These are phyloP conservation scores for Castanea crenata DNA, from an alignment of 306 rosid genomes.

Conservation along the genomic window DNA sequence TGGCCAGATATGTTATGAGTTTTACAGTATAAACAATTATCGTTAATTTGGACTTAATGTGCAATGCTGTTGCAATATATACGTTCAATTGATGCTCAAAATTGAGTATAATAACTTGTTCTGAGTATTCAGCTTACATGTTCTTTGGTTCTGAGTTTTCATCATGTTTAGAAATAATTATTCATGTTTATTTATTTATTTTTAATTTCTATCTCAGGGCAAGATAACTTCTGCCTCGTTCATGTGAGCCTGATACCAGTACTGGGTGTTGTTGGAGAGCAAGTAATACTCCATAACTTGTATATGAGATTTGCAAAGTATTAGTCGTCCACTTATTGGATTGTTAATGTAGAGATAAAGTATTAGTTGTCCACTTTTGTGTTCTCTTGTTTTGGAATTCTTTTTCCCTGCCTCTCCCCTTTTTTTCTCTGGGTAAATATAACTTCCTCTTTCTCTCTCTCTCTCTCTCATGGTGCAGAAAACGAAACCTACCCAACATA, in stretches of 20 bases:
- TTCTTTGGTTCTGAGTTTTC: neutral
- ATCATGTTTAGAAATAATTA: neutral
- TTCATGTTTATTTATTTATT: conserved; percentile 7
- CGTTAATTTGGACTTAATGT: neutral
- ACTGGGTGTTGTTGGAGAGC: conserved; percentile 97
- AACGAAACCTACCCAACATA: conserved; percentile 96
- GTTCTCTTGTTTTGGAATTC: conserved; percentile 3
- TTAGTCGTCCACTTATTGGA: neutral
- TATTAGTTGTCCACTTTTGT: neutral
- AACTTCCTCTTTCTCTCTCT: conserved; percentile 24
- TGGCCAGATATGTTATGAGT: neutral
- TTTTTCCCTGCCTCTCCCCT: neutral
- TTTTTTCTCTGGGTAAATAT: neutral
- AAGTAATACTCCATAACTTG: conserved; percentile 52
- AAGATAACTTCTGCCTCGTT: conserved; percentile 89
- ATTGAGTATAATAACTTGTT: neutral
- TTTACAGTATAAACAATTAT: neutral
- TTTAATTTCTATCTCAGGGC: conserved; percentile 58
- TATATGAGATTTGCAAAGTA: conserved; percentile 21
- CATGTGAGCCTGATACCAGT: conserved; percentile 99
- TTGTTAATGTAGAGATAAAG: neutral
- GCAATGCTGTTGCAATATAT: neutral
- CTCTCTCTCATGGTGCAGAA: conserved; percentile 48
- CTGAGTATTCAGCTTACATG: neutral
- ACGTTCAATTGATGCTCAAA: neutral